These are phyloP conservation scores for Carex arenaria DNA, from an alignment of 202 grass and related monocot genomes.

Conservation along the genomic window DNA sequence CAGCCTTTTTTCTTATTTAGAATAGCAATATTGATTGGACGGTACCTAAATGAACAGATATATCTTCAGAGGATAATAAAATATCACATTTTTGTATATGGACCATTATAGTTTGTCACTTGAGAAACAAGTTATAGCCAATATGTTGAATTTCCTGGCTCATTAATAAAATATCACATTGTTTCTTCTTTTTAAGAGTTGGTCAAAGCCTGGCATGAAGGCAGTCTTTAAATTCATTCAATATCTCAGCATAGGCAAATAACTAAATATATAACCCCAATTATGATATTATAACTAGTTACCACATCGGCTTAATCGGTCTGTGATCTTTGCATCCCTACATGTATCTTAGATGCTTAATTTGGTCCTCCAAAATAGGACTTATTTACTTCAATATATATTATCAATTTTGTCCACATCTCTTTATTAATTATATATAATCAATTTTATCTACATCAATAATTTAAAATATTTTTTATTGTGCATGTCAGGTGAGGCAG, in stretches of 20 bases:
- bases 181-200: too few relatives aligned
- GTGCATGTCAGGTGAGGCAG: slow-evolving; percentile 45
- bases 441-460: neutral
- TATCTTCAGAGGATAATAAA: neutral
- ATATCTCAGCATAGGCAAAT: neutral
- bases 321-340: neutral
- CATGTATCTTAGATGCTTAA: neutral
- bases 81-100: neutral
- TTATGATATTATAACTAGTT: neutral
- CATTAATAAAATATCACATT: too few relatives aligned
- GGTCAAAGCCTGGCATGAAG: neutral
- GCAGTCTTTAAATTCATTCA: neutral
- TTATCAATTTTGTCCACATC: neutral
- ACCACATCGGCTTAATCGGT: neutral
- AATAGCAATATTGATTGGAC: too few relatives aligned
- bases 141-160: neutral
- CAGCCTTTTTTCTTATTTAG: neutral
- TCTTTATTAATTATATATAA: too few relatives aligned
- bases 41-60: neutral
- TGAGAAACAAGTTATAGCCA: neutral
- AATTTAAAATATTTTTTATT: neutral
- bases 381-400: neutral
- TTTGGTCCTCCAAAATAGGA: neutral
- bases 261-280: neutral
- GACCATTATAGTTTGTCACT: neutral